A percentile compares a stretch with the other conserved stretches of the same genome.
Evolutionary conservation across 148 eudicot genomes (phyloP).

Genomic region (Agrostemma githago): DNA sequence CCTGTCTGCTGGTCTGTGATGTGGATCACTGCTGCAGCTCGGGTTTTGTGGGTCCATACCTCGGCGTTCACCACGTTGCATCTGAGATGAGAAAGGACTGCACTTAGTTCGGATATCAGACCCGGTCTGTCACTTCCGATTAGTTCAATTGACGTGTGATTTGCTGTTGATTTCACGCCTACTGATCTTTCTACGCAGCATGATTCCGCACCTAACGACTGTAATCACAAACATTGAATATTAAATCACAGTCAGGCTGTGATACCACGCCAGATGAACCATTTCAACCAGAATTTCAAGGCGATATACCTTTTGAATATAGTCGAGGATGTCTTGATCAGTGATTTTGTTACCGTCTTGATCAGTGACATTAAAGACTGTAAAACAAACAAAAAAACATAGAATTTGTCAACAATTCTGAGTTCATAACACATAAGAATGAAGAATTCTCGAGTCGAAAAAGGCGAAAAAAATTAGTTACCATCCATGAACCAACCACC

Average conservation of each 20-base stretch:
- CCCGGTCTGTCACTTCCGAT: slow-evolving; percentile 87
- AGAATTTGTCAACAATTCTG: not conserved
- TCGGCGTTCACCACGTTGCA: slow-evolving; percentile 88
- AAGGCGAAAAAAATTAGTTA: slow-evolving; percentile 2
- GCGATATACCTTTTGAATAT: slow-evolving; percentile 56
- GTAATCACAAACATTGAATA: slow-evolving; percentile 14
- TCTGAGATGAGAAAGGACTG: slow-evolving; percentile 70
- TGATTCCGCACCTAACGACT: slow-evolving; percentile 90
- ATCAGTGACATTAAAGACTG: slow-evolving; percentile 95
- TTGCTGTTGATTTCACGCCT: slow-evolving; percentile 48
- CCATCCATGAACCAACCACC: slow-evolving; percentile 99
- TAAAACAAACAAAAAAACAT: not conserved
- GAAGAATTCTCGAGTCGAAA: not conserved
- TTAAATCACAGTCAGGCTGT: slow-evolving; percentile 7
- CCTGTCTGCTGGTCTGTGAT: slow-evolving; percentile 73
- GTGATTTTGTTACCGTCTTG: slow-evolving; percentile 86
- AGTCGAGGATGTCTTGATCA: slow-evolving; percentile 69
- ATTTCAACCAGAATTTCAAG: too few species aligned
- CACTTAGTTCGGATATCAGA: slow-evolving; percentile 76
- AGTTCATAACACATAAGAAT: not conserved
- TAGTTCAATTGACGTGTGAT: slow-evolving; percentile 68
- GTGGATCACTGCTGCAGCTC: slow-evolving; percentile 87
- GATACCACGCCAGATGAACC: too few species aligned
- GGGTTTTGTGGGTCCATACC: slow-evolving; percentile 95
- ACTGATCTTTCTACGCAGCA: slow-evolving; percentile 63